phyloP scores from a whole-genome alignment of 495 filamentous ascomycete genomes.

The Lophiostoma macrostomum region DNA sequence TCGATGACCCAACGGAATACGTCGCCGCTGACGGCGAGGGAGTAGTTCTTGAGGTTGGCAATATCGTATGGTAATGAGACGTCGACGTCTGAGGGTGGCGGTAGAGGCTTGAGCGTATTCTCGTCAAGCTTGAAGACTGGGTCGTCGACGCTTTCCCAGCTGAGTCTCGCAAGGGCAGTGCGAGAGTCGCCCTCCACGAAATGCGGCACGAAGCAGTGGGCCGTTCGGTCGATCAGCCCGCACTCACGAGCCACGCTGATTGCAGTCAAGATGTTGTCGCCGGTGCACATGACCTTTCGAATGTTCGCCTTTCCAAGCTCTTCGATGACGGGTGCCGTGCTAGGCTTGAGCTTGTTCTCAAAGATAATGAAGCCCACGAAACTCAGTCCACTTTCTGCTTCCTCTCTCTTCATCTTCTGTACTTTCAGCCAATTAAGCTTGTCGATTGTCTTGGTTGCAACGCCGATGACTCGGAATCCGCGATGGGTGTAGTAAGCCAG shows the following conservation, averaged over 20 bases:
- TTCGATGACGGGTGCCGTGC: constrained; percentile 69
- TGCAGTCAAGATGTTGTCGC: constrained; percentile 96
- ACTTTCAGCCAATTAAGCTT: constrained; percentile 90
- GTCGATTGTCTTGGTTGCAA: constrained; percentile 80
- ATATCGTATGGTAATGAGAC: constrained; percentile 82
- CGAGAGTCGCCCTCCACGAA: constrained; percentile 69
- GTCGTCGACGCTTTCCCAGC: constrained; percentile 93
- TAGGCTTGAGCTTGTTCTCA: constrained; percentile 94
- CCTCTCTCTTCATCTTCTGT: constrained; percentile 82
- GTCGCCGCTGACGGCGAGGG: constrained; percentile 84
- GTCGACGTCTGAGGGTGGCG: constrained; percentile 65
- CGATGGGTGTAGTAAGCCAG: constrained; percentile 87
- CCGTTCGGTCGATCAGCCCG: constrained; percentile 70
- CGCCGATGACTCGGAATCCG: constrained; percentile 96
- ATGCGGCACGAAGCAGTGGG: constrained; percentile 89
- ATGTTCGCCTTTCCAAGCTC: constrained; percentile 86
- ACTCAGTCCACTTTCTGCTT: constrained; percentile 76
- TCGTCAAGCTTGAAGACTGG: constrained; percentile 70
- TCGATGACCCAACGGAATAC: constrained; percentile 96
- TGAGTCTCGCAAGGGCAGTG: constrained; percentile 65
- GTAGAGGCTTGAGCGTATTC: constrained; percentile 73
- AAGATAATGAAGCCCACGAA: constrained; percentile 98
- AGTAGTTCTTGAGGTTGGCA: constrained; percentile 74
- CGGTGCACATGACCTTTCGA: constrained; percentile 93
- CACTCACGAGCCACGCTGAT: constrained; percentile 96